Evolutionary conservation across 371 early-diverging fungal genomes (phyloP), one percentile per base, ranked within the genome.

Genomic region (Entomophthora muscae): DNA sequence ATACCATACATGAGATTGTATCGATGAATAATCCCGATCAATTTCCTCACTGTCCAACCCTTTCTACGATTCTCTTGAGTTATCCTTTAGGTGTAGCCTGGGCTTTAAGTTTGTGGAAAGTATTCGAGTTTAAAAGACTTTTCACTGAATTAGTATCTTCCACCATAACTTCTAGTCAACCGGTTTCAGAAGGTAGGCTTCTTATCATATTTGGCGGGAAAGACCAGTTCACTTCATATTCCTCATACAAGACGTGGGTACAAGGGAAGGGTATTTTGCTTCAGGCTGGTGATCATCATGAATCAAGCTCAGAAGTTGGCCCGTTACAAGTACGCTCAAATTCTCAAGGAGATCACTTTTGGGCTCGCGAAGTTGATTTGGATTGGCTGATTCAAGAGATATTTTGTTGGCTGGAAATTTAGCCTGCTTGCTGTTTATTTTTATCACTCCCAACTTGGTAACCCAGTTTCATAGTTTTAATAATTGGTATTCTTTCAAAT

Each of bases 181-280:
- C 42, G 42, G 42, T 17, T 42, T 12, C 17, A 26, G n/a, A 3
- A 32, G 58, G 24, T 32, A 63, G 26, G 53, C 26, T 51, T 23
- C 22, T 33, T 17, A 10, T 24, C 53, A 63, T 63, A 1, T 56
- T 26, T 30, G 3, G 42, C 53, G 57, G 3, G 1, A 29, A 24
- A 21, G 63, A 63, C 51, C 53, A 63, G n/a, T 54, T 63, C 53
- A 29, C 52, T 68, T 77, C 75, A 54, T 42, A 42, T 17, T 42
- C 42, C 17, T 42, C 42, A 10, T 42, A 42, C 42, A 42, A 42
- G 5, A 17, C 42, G 42, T 42, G 42, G 42, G 5, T 42, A 17
- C 42, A 17, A 17, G 17, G 17, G 42, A 5, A 42, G 5, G 42
- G 42, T 42, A 42, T 42, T 42, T 10, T 10, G 5, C 42, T 42